Base-by-base conservation (phyloP, 2,329 filamentous ascomycete species). In the Penicillium italicum region DNA sequence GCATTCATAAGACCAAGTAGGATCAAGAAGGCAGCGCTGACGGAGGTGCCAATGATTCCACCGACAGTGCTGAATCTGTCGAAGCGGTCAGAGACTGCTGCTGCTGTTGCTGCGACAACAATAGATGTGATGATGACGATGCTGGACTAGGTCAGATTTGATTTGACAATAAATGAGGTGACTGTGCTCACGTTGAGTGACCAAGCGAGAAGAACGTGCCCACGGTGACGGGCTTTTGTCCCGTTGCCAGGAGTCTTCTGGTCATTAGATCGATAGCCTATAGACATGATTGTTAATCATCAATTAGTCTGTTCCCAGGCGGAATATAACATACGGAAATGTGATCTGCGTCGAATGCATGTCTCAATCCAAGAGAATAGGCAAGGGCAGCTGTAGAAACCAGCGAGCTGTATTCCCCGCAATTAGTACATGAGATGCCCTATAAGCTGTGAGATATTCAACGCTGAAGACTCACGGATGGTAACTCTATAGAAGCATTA, bases 321-420 rank as follows among this genome's bases (percentile, higher is more conserved):
- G 16, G n/a, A 11, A 55, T 14, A 26, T 7, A 5, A 43, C 66
- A 38, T 72, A 82, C 79, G 38, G 84, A 85, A 61, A 90, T 90
- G 69, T 97, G 94, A 74, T 97, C 93, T n/a, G 93, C 94, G 69
- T 97, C 94, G 42, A 97, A 84, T n/a, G 93, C 93, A 78, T 97
- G 93, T 40, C 93, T 88, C 12, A 97, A 82, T 3, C 93, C 93
- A 11, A 97, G 82, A 0, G 90, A 90, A 73, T 95, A 97, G 26
- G 92, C 87, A 0, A 97, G 82, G 2, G 92, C 85, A 1, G 91
- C 90, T 3, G 91, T 87, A 2, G 89, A 89, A 47, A 92, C 84
- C 59, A 97, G 82, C 0, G 80, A 76, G 0, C 80, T 83, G 56
- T n/a, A 16, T 10, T 20, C 11, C n/a, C 4, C 1, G 2, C 3